Percentiles rank a stretch among this genome's conserved stretches.
Conservation (phyloP, 306 rosid genomes). For the Coriaria nepalensis region DNA sequence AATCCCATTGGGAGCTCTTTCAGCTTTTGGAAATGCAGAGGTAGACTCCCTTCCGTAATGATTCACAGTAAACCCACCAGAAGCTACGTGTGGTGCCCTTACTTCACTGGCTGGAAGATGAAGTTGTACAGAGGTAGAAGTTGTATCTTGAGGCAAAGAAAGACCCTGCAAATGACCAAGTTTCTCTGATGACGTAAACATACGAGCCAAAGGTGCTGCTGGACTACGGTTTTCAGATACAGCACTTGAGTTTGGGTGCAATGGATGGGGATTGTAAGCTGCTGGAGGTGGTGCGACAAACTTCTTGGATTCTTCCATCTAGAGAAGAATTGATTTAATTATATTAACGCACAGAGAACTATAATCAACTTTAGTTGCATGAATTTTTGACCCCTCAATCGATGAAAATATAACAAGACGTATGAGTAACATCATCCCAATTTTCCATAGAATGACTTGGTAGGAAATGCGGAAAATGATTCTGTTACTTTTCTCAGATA, state of each 20-base stretch:
- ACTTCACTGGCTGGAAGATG: slow-evolving; percentile 41
- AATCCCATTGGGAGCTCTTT: slow-evolving; percentile 50
- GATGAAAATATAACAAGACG: too few relatives aligned
- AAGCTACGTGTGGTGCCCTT: slow-evolving; percentile 34
- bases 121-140: slow-evolving; percentile 42
- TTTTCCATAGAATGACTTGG: too few relatives aligned
- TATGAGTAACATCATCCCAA: too few relatives aligned
- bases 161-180: slow-evolving; percentile 22
- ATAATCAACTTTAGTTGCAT: too few relatives aligned
- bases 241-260: slow-evolving; percentile 34
- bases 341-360: too few relatives aligned
- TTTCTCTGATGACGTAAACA: slow-evolving; percentile 38
- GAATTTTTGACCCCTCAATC: too few relatives aligned
- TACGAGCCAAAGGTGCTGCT: slow-evolving; percentile 32
- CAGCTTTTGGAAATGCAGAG: slow-evolving; percentile 40
- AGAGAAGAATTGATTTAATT: not conserved
- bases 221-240: slow-evolving; percentile 41
- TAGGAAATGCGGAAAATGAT: too few relatives aligned
- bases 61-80: slow-evolving; percentile 46
- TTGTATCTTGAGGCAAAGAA: slow-evolving; percentile 36
- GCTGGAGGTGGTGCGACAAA: slow-evolving; percentile 47
- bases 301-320: slow-evolving; percentile 93
- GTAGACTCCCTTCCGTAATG: slow-evolving; percentile 70
- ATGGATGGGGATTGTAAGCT: slow-evolving; percentile 44
- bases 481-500: too few relatives aligned